Evolutionary conservation across 805 yeast species (phyloP), one percentile per base, ranked within the genome.

Genomic region (Candida montana): DNA sequence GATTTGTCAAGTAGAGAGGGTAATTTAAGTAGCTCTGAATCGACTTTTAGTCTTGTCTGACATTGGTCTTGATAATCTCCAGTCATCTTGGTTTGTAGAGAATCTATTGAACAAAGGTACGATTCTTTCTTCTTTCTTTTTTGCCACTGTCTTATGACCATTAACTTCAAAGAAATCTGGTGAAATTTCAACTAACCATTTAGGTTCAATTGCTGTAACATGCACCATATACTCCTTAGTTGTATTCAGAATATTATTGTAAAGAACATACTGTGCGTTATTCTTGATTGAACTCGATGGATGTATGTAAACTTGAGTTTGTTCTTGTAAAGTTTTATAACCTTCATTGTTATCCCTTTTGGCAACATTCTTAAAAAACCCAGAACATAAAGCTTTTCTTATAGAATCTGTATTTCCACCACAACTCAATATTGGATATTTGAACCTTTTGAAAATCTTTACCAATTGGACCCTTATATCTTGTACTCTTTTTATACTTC

Each of bases 181-280:
- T 10, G 43, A 35, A 5, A 41, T 35, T 26, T 41, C 42, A 29
- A 45, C 46, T 31, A 91, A 65, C 96, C 96, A 86, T 47, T 70
- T 71, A 0, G 95, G 85, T 39, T 88, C 89, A 28, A 93, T 77
- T n/a, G 75, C 74, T 15, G 90, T 83, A 23, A 83, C 81, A 52
- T 88, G 88, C 42, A 93, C 84, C 96, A 91, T 88, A 56, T 85
- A 93, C 68, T 91, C 98, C 55, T 81, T 80, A 13, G 84, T 75
- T 0, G 99, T 91, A 49, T 88, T 69, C 24, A 89, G 75, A 40
- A 89, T 69, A 26, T 89, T 84, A 54, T 89, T 89, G 54, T 87
- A 90, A 8, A 91, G 61, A 34, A 89, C 83, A 63, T 86, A 87
- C 45, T 84, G 91, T 11, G 91, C 85, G 32, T 68, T 71, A 29